These are phyloP conservation scores for Geotrichum bryndzae DNA, from an alignment of 1,139 yeast species.

Conservation along the genomic window DNA sequence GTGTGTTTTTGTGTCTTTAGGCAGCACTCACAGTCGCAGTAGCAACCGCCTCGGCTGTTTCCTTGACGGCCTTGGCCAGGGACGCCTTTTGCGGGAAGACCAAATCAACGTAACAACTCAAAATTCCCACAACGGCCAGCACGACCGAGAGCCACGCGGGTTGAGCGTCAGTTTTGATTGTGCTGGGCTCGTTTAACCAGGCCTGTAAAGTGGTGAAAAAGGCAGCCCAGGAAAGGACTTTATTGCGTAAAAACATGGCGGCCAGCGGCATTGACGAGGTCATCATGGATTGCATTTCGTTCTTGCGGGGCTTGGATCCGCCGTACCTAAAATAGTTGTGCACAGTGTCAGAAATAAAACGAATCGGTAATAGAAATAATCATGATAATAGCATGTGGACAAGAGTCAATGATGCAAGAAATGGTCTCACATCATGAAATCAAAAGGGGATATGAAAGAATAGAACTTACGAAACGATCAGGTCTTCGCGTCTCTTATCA, in stretches of 20 bases:
- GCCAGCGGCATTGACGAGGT: constrained; percentile 58
- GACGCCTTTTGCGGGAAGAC: constrained; percentile 31
- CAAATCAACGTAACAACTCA: constrained; percentile 36
- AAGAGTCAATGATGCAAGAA: constrained; percentile 6
- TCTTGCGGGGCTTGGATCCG: constrained; percentile 24
- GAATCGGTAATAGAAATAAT: not conserved
- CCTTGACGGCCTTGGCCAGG: constrained; percentile 15
- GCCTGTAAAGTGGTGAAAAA: constrained; percentile 48
- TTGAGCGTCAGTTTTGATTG: constrained; percentile 27
- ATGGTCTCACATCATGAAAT: not conserved
- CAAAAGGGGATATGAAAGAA: constrained; percentile 5
- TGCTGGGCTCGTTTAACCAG: constrained; percentile 47
- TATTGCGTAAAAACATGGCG: constrained; percentile 50
- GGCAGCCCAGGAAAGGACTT: constrained; percentile 52
- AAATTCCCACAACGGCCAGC: constrained; percentile 31
- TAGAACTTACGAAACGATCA: constrained; percentile 25
- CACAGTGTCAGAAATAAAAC: constrained; percentile 7
- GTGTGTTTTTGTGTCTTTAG: not conserved
- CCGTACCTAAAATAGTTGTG: constrained; percentile 26
- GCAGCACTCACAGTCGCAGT: not conserved
- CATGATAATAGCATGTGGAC: constrained; percentile 19
- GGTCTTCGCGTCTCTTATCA: constrained; percentile 32
- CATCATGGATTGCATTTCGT: constrained; percentile 35
- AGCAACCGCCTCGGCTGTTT: constrained; percentile 5
- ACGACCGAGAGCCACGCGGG: constrained; percentile 34